Evolutionary conservation across 441 rosid species (phyloP), one percentile per base, ranked within the genome.

Genomic region (Corymbia citriodora): DNA sequence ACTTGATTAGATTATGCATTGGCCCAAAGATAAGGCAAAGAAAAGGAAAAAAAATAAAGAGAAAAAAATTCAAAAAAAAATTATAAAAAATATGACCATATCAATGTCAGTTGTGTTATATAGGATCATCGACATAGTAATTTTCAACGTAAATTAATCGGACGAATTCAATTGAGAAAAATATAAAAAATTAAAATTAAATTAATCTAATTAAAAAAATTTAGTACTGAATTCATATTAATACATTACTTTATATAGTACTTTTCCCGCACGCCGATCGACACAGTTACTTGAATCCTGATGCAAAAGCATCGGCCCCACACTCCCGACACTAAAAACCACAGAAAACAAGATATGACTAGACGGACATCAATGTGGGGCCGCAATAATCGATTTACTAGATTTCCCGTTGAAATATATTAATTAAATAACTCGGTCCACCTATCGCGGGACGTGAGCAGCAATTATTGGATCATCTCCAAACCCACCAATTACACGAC

Each of bases 41-140:
- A 40, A 40, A 40, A 40, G 45, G 6, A 40, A 40, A 40, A 6
- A 40, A 40, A 40, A 40, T 40, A 40, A 3, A 40, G 40, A 40
- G 40, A 40, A 40, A 40, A 40, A 40, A 40, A 40, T 40, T 40
- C 45, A 40, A 40, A 40, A 40, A 40, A 40, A 40, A 40, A 40
- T 40, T 40, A 40, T 40, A 40, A 40, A 40, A 40, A 40, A 40
- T 40, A 40, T 40, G 45, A 40, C 45, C 45, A 40, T 40, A 40
- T 40, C 45, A 40, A 40, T 40, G 5, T 40, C 45, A 40, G 6
- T 2, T 59, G 1, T 23, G 0, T 6, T 10, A 57, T 6, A 57
- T 57, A 57, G 12, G 25, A 57, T 57, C 9, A 8, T 27, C 0
- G 6, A 6, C 0, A 1, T 57, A 10, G 3, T 23, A 57, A 59